phyloP scores from a whole-genome alignment of 73 alveolate genomes.

The Paramecium bursaria region DNA sequence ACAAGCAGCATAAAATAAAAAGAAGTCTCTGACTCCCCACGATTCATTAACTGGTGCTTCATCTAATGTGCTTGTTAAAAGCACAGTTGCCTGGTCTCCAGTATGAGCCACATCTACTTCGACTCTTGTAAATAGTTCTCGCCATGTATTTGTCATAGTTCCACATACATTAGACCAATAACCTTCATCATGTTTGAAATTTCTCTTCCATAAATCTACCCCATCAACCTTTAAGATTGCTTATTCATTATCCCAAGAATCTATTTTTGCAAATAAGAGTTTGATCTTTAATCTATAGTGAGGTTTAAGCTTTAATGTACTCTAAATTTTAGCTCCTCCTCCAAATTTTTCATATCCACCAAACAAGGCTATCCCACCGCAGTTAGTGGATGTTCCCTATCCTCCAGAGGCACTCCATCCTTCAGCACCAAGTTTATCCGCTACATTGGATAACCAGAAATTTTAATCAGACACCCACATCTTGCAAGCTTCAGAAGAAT shows the following conservation, averaged over 20 bases:
- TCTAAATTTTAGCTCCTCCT: too few species aligned
- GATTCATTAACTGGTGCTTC: conserved; percentile 7
- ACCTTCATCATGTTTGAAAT: not conserved
- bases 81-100: not conserved
- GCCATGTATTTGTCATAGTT: not conserved
- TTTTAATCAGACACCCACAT: not conserved
- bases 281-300: conserved; percentile 15
- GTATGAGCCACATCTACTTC: conserved; percentile 13
- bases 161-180: conserved; percentile 6
- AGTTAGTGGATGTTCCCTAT: not conserved
- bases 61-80: not conserved
- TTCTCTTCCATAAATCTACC: not conserved
- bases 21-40: conserved; percentile 26
- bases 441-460: not conserved
- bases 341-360: too few species aligned
- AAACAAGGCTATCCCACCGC: too few species aligned
- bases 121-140: not conserved
- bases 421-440: not conserved
- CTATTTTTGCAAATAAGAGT: not conserved
- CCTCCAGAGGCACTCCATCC: conserved; percentile 34
- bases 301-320: too few species aligned
- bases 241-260: conserved; percentile 28
- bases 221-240: not conserved
- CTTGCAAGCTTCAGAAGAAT: not conserved
- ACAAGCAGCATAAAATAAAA: not conserved